Evolutionary conservation across 257 asterid species (phyloP).

Genomic region (Striga asiatica): DNA sequence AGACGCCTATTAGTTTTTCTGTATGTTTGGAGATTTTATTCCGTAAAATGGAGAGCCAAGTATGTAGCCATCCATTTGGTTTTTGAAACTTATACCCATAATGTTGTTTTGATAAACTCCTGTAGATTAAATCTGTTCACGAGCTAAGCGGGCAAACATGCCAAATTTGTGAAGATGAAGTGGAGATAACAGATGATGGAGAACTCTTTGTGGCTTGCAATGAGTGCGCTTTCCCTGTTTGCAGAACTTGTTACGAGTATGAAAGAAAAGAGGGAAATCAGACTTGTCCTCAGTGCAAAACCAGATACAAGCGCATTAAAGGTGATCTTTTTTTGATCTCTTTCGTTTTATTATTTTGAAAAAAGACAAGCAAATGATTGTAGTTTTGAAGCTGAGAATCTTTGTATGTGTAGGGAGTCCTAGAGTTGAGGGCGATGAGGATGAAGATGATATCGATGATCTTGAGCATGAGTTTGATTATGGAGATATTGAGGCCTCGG

Average conservation of each 20-base stretch:
- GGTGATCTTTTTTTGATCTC: slow-evolving; percentile 24
- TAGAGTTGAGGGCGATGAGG: slow-evolving; percentile 94
- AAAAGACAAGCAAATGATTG: no score
- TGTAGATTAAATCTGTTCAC: slow-evolving; percentile 55
- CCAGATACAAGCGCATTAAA: slow-evolving; percentile 78
- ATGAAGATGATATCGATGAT: slow-evolving; percentile 79
- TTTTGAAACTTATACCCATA: background rate
- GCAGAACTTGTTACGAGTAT: slow-evolving; percentile 72
- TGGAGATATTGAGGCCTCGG: slow-evolving; percentile 24
- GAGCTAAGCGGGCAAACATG: slow-evolving; percentile 67
- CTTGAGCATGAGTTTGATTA: slow-evolving; percentile 74
- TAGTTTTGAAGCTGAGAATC: no score
- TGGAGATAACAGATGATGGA: slow-evolving; percentile 50
- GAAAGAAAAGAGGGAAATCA: slow-evolving; percentile 87
- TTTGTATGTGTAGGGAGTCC: slow-evolving; percentile 47
- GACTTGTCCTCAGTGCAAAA: slow-evolving; percentile 89
- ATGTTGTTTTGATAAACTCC: background rate
- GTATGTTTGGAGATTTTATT: background rate
- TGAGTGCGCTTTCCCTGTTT: slow-evolving; percentile 90
- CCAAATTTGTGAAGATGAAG: slow-evolving; percentile 73
- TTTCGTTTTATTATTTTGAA: background rate
- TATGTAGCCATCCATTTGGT: background rate
- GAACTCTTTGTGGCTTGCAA: slow-evolving; percentile 91
- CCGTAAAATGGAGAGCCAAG: background rate
- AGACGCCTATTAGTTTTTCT: background rate